Evolutionary conservation across 1,284 basidiomycete species (phyloP), one percentile per base, ranked within the genome.

Genomic region (Irpex rosettiformis): DNA sequence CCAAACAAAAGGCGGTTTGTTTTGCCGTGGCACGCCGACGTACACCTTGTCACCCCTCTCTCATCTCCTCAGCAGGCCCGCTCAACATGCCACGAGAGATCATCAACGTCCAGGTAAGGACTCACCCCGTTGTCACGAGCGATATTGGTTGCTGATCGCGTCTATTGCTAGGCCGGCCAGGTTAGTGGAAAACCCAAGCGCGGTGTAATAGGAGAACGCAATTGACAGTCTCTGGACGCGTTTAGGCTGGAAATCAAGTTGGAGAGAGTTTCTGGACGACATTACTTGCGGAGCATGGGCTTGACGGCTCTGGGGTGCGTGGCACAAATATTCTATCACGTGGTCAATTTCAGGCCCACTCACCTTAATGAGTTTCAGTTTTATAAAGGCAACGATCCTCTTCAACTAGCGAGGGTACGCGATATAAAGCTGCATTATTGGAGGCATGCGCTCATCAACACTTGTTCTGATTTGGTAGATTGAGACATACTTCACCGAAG

Each of bases 251-350:
- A 61, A 88, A 86, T 73, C 89, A 94, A 77, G 81, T 90, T 42
- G 89, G 89, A 55, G 89, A 89, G 69, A 78, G 77, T 49, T 93
- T 93, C 68, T 93, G 90, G 90, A 77, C 82, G 61, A 84, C 86
- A 80, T 78, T 92, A 53, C 77, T 93, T n/a, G 83, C 83, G 10
- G 90, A 93, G 73, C 90, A 93, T 72, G 90, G 89, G 0, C 76
- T 93, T 37, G 83, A 91, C 66, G 72, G 80, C 18, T 75, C 79
- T 24, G 90, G 91, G 69, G 90, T 91, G 67, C 64, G 84, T 68
- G 43, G n/a, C 30, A 29, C 58, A 49, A 16, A 8, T 11, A 11
- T 37, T 37, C 58, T 58, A 43, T 54, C 3, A 54, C 5, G 13
- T 51, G 43, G 49, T n/a, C 3, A 56, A 48, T 25, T 33, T 43